Base-by-base conservation (phyloP, 495 filamentous ascomycete genomes). In the Podospora anserina region DNA sequence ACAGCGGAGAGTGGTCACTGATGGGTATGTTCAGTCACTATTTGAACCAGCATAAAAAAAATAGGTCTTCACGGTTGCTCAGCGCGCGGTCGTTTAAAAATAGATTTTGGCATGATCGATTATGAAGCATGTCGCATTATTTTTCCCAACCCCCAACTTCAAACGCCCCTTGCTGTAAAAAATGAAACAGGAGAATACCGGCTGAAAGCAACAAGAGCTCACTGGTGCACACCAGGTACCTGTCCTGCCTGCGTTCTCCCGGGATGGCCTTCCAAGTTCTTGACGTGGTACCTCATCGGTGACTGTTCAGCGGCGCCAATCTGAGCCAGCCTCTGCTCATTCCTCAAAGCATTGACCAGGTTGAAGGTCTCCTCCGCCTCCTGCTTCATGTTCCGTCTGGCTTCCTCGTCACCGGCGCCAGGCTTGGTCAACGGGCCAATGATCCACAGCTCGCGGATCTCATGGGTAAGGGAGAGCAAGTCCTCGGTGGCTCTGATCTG, bases 371-470 rank as follows among this genome's bases (percentile, higher is more conserved):
- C 39, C 0, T 49, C 39, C 6, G 39, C 39, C 2, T 49, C 15
- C 9, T 49, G 39, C 39, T 49, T 49, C 6, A 49, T 49, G 9
- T 11, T 16, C 39, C 13, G 9, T 49, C 39, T 6, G 26, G 71
- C 75, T 49, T 70, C 72, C 4, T 68, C 71, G 61, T 75, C 76
- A 11, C 75, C 73, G 23, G 79, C 76, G 23, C 77, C 78, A 0
- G 77, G 75, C 62, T 73, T 72, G 59, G 71, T 75, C 9, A 82
- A 74, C 0, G 80, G 76, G 3, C 81, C 81, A 28, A 77, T 68
- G 34, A 82, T 75, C 81, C 81, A 83, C 1, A 83, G 75, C 26
- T 78, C 75, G 64, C 81, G 78, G 32, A 83, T 73, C 66, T 78
- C 75, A 58, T 81, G 77, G 44, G 73, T 83, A 2, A 83, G 69